phyloP scores from a whole-genome alignment of 495 filamentous ascomycete genomes.

The Penicillium pulvis region DNA sequence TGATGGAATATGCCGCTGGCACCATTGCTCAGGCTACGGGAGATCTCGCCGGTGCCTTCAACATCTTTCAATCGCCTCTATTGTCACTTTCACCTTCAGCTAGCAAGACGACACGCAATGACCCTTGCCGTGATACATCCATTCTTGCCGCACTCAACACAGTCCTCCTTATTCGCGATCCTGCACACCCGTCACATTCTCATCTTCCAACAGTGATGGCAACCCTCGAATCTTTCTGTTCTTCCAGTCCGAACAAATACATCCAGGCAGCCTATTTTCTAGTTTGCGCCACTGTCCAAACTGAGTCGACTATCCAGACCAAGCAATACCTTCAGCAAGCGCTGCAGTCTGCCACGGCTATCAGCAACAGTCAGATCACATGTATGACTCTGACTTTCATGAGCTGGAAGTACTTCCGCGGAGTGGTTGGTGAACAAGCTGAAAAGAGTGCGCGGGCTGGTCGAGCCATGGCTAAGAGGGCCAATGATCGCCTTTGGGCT shows the following conservation, averaged over 20 bases:
- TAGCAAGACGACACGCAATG: conserved; percentile 46
- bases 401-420: conserved; percentile 81
- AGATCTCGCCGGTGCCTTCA: conserved; percentile 63
- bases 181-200: conserved; percentile 50
- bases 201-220: conserved; percentile 56
- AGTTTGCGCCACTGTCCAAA: conserved; percentile 67
- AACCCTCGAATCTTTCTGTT: conserved; percentile 67
- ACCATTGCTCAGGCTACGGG: conserved; percentile 80
- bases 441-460: conserved; percentile 83
- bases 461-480: conserved; percentile 70
- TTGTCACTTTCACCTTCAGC: conserved; percentile 54
- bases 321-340: conserved; percentile 76
- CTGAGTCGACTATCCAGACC: conserved; percentile 64
- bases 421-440: conserved; percentile 85
- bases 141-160: conserved; percentile 81
- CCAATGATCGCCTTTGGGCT: conserved; percentile 79
- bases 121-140: conserved; percentile 68
- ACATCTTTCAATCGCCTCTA: conserved; percentile 61
- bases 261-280: conserved; percentile 77
- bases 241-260: conserved; percentile 66
- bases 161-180: conserved; percentile 77
- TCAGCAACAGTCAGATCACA: conserved; percentile 69
- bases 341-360: conserved; percentile 56
- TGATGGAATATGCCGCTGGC: conserved; percentile 70
- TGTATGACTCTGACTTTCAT: conserved; percentile 84